phyloP scores from a whole-genome alignment of 108 stramenopile genomes.

The Cylindrotheca closterium region DNA sequence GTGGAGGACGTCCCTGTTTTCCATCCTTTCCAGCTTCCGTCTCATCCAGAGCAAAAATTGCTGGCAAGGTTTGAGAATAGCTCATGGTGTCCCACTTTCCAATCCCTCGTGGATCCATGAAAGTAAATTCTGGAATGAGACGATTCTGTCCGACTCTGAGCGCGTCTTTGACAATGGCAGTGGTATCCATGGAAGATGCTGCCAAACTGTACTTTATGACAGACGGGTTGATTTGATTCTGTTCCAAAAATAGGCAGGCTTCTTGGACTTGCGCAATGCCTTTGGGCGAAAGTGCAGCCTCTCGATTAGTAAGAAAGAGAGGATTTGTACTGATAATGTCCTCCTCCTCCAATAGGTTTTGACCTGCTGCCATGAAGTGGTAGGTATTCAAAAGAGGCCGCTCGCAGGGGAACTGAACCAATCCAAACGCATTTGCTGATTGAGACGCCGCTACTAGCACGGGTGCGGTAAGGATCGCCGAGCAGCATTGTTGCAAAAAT shows the following conservation, averaged over 20 bases:
- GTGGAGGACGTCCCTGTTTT: slow-evolving; percentile 53
- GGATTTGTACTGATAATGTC: slow-evolving; percentile 79
- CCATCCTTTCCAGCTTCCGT: slow-evolving; percentile 64
- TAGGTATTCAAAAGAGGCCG: slow-evolving; percentile 50
- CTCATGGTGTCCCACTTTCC: slow-evolving; percentile 71
- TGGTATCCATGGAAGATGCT: slow-evolving; percentile 64
- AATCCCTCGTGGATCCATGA: slow-evolving; percentile 76
- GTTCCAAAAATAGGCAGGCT: slow-evolving; percentile 36
- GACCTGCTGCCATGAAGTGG: slow-evolving; percentile 65
- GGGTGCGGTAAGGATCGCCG: neutral
- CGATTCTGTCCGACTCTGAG: slow-evolving; percentile 72
- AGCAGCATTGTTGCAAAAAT: neutral
- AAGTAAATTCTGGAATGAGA: slow-evolving; percentile 80
- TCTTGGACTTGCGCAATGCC: slow-evolving; percentile 55
- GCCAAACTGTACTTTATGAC: slow-evolving; percentile 68
- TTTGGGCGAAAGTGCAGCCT: slow-evolving; percentile 54
- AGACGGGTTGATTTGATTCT: slow-evolving; percentile 37
- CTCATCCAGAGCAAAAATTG: slow-evolving; percentile 73
- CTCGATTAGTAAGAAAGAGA: slow-evolving; percentile 67
- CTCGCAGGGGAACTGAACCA: slow-evolving; percentile 13
- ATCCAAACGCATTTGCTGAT: slow-evolving; percentile 1
- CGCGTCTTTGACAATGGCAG: slow-evolving; percentile 53
- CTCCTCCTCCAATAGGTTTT: slow-evolving; percentile 63
- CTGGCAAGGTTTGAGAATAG: slow-evolving; percentile 41
- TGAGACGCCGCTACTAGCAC: neutral